Conservation (phyloP, 129 eudicot species). For the Mikania micrantha region DNA sequence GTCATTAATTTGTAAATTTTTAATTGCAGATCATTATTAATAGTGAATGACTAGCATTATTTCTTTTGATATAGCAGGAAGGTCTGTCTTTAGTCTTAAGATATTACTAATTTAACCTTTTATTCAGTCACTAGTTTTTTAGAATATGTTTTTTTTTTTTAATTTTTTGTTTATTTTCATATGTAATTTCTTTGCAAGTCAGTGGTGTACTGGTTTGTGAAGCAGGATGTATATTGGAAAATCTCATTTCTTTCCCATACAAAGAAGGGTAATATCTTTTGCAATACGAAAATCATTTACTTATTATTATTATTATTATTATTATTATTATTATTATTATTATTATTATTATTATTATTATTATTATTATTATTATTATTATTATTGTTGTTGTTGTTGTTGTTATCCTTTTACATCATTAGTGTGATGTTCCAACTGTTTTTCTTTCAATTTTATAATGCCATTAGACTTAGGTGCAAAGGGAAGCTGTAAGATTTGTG, state of each 20-base stretch:
- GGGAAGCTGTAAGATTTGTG: conserved; percentile 99
- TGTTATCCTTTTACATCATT: conserved; percentile 1
- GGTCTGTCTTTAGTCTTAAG: conserved; percentile 28
- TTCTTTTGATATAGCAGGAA: conserved; percentile 87
- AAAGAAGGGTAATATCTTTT: conserved; percentile 58
- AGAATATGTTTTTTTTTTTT: neutral
- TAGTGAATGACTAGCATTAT: conserved; percentile 62
- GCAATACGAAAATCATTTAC: neutral
- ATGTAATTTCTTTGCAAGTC: conserved; percentile 36
- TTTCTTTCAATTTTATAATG: conserved; percentile 66
- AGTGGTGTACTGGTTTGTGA: conserved; percentile 97
- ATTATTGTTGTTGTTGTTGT: too few relatives aligned
- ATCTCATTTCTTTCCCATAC: conserved; percentile 78
- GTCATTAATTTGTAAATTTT: neutral
- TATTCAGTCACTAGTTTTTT: neutral
- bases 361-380: too few relatives aligned
- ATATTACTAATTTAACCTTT: neutral
- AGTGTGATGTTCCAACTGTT: neutral
- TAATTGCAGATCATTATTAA: conserved; percentile 68
- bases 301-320: too few relatives aligned
- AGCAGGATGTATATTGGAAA: conserved; percentile 97
- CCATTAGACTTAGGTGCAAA: conserved; percentile 98
- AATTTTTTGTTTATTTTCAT: neutral
- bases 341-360: too few relatives aligned
- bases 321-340: too few relatives aligned